A percentile compares a stretch with the other conserved stretches of the same genome.
These are phyloP conservation scores for Mycoemilia scoparia DNA, from an alignment of 192 early-diverging fungal genomes.

Conservation along the genomic window DNA sequence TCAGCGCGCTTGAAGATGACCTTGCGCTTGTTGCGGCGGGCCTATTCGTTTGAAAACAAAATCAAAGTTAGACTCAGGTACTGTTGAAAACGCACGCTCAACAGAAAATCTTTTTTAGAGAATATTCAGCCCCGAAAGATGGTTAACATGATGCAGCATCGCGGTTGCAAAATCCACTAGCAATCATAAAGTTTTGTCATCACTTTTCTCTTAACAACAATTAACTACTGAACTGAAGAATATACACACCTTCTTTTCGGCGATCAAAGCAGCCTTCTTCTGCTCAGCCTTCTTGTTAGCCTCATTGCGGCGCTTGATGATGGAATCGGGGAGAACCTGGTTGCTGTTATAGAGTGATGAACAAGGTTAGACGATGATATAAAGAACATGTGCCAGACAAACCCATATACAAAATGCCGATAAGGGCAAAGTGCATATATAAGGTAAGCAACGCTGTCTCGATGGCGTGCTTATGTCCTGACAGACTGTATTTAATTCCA, in stretches of 20 bases:
- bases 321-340: conserved; percentile 67
- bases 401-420: neutral
- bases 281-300: conserved; percentile 52
- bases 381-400: neutral
- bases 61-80: neutral
- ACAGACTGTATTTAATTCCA: no score
- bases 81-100: neutral
- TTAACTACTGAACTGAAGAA: conserved; percentile 5
- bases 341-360: conserved; percentile 19
- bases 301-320: conserved; percentile 71
- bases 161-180: conserved; percentile 24
- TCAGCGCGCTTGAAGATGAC: conserved; percentile 99
- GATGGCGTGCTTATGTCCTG: no score
- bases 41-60: conserved; percentile 12
- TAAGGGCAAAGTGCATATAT: neutral
- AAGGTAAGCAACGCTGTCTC: no score
- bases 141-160: conserved; percentile 28
- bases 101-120: neutral
- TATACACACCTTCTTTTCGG: conserved; percentile 22
- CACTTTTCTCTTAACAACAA: conserved; percentile 18
- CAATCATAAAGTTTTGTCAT: conserved; percentile 15
- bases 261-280: conserved; percentile 24
- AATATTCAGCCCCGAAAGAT: conserved; percentile 70
- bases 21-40: conserved; percentile 53
- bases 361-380: neutral